phyloP scores from a whole-genome alignment of 768 basidiomycete genomes.

The Boletus rubescentipes region DNA sequence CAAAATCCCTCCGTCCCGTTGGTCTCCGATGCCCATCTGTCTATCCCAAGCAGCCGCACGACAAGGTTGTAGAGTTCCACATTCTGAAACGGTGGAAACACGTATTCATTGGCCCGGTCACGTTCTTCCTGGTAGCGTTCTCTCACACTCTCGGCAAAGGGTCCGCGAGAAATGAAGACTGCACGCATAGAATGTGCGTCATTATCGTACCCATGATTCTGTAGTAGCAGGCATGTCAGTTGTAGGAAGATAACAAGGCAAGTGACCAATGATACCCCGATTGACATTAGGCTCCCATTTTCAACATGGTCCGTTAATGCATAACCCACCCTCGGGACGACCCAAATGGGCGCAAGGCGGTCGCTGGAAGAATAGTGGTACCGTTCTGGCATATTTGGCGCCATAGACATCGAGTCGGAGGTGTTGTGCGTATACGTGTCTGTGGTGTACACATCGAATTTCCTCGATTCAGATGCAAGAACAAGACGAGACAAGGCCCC shows the following conservation, averaged over 20 bases:
- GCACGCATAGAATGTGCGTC: conserved; percentile 74
- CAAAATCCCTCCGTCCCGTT: conserved; percentile 83
- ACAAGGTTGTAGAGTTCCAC: conserved; percentile 83
- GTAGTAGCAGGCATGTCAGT: conserved; percentile 3
- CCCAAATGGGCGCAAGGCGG: conserved; percentile 81
- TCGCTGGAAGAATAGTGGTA: conserved; percentile 71
- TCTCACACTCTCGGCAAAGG: conserved; percentile 51
- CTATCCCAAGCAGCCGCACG: conserved; percentile 67
- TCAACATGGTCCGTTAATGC: conserved; percentile 67
- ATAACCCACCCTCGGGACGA: conserved; percentile 79
- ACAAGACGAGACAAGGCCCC: conserved; percentile 53
- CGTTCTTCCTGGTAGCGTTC: not conserved
- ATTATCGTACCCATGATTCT: conserved; percentile 92
- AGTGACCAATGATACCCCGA: conserved; percentile 50
- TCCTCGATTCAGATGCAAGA: conserved; percentile 44
- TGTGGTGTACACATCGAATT: conserved; percentile 57
- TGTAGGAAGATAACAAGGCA: not conserved
- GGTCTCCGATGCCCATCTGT: conserved; percentile 50
- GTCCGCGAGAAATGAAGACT: conserved; percentile 86
- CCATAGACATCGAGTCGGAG: not conserved
- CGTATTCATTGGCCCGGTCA: conserved; percentile 41
- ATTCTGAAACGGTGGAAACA: conserved; percentile 78
- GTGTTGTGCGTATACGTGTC: conserved; percentile 6
- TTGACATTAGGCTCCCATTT: conserved; percentile 52
- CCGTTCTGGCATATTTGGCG: conserved; percentile 64